Evolutionary conservation across 1,284 basidiomycete genomes (phyloP).

Genomic region (Stereum hirsutum): DNA sequence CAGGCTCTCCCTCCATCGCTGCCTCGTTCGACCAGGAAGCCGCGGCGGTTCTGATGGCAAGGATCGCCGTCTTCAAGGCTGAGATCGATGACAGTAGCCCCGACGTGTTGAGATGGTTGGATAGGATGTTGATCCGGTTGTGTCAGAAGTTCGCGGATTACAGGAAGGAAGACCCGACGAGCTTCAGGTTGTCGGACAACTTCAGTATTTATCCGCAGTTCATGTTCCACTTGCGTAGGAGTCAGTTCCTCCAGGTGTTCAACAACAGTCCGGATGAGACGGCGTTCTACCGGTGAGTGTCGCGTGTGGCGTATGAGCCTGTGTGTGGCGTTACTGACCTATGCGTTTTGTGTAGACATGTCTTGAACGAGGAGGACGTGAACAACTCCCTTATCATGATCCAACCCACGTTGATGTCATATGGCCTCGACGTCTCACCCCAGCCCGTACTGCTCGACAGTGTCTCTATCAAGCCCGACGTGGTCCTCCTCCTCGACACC

Average conservation of each 20-base stretch:
- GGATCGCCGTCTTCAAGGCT: constrained; percentile 98
- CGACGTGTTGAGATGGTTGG: constrained; percentile 95
- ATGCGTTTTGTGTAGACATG: constrained; percentile 50
- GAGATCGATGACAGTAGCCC: constrained; percentile 99
- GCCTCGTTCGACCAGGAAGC: constrained; percentile 98
- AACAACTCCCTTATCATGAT: constrained; percentile 99
- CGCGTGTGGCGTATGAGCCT: constrained; percentile 3
- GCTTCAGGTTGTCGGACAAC: constrained; percentile 90
- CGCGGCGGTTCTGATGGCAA: constrained; percentile 95
- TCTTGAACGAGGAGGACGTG: constrained; percentile 96
- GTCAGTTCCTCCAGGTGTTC: constrained; percentile 99
- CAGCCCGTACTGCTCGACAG: constrained; percentile 96
- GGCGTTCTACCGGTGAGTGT: constrained; percentile 84
- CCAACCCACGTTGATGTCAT: constrained; percentile 98
- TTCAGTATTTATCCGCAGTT: constrained; percentile 99
- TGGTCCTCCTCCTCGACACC: constrained; percentile 96
- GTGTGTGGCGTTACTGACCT: not conserved
- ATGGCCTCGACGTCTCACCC: constrained; percentile 85
- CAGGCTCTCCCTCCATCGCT: constrained; percentile 88
- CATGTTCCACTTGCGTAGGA: constrained; percentile 98
- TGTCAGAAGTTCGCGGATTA: constrained; percentile 99
- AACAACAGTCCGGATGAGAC: constrained; percentile 99
- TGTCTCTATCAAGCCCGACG: constrained; percentile 95
- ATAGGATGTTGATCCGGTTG: constrained; percentile 96
- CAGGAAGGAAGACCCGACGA: constrained; percentile 93